phyloP scores from a whole-genome alignment of 1,284 basidiomycete genomes.

The Phellopilus nigrolimitatus region DNA sequence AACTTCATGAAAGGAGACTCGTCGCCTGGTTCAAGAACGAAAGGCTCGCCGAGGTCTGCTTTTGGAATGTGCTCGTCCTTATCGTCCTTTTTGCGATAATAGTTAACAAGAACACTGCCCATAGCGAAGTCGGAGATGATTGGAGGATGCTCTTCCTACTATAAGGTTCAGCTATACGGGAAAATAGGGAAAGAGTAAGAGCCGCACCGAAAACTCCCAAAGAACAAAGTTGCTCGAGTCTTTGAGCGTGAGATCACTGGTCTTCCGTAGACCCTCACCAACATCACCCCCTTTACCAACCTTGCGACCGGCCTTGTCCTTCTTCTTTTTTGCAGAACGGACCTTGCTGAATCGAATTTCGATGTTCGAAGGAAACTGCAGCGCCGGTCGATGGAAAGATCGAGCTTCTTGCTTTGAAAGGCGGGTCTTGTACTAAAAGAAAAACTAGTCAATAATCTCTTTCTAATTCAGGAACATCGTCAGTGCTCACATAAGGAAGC shows the following conservation, averaged over 20 bases:
- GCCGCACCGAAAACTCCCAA: constrained; percentile 85
- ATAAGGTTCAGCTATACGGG: constrained; percentile 16
- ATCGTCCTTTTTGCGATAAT: constrained; percentile 95
- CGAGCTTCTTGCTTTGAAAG: constrained; percentile 91
- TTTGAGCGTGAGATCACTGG: constrained; percentile 78
- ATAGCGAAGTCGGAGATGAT: constrained; percentile 96
- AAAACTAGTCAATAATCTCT: not conserved
- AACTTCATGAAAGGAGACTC: constrained; percentile 98
- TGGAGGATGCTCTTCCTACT: constrained; percentile 92
- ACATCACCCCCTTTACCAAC: constrained; percentile 78
- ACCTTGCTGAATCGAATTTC: constrained; percentile 89
- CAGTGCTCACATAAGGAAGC: constrained; percentile 75
- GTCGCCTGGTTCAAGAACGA: constrained; percentile 93
- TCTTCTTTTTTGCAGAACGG: constrained; percentile 90
- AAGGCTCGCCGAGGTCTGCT: constrained; percentile 91
- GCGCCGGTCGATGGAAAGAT: constrained; percentile 90
- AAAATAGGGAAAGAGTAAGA: constrained; percentile 8
- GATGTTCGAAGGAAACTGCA: constrained; percentile 93
- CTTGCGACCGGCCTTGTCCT: constrained; percentile 83
- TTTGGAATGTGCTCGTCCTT: constrained; percentile 94
- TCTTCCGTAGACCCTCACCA: constrained; percentile 71
- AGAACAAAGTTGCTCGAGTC: constrained; percentile 90
- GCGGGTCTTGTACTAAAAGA: constrained; percentile 86
- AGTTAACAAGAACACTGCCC: constrained; percentile 97
- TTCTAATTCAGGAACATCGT: constrained; percentile 43